Base-by-base conservation (phyloP, 495 filamentous ascomycete genomes). In the Massariosphaeria phaeospora region DNA sequence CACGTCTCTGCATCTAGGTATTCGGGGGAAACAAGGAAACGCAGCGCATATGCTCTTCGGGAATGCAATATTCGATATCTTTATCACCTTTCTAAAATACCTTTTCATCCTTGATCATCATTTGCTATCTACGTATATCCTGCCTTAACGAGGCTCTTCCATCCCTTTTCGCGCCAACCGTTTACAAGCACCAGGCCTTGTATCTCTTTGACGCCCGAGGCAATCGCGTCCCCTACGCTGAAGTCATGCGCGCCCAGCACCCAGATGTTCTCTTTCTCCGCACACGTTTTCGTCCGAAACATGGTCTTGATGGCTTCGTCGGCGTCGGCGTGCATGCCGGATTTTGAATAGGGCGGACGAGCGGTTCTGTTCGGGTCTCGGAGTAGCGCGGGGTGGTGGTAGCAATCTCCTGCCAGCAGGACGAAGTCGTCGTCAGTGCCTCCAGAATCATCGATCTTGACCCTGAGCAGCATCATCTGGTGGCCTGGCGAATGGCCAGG, bases 221-320 rank as follows among this genome's bases (percentile, higher is more conserved):
- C 38, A 17, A 60, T 33, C 0, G 33, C 35, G 2, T 60, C 57
- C 2, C 49, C 43, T 15, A 55, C 50, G 26, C 50, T 54, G 24
- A 36, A 43, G 25, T 60, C 57, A 21, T 60, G 57, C 1, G 57
- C 57, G 5, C 49, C 49, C 17, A 60, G 27, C 23, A 60, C 57
- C 57, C 57, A 60, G 3, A 60, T 35, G 38, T 54, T 60, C 2
- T 48, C 34, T 26, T 31, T 54, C 18, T 60, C 50, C 15, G 43
- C 42, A 17, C 48, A 43, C 0, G 57, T 36, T 17, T 23, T 49
- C 1, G 50, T 43, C 8, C 49, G 23, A 11, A n/a, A 30, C 27
- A 60, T 54, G 0, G 35, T 49, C 7, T 49, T 12, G 20, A 60
- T 41, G 10, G 57, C 57, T 8, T 41, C 15, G 7, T 44, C 49